These are phyloP conservation scores for Kodamaea derodonti DNA, from an alignment of 1,139 yeast genomes.

Conservation along the genomic window DNA sequence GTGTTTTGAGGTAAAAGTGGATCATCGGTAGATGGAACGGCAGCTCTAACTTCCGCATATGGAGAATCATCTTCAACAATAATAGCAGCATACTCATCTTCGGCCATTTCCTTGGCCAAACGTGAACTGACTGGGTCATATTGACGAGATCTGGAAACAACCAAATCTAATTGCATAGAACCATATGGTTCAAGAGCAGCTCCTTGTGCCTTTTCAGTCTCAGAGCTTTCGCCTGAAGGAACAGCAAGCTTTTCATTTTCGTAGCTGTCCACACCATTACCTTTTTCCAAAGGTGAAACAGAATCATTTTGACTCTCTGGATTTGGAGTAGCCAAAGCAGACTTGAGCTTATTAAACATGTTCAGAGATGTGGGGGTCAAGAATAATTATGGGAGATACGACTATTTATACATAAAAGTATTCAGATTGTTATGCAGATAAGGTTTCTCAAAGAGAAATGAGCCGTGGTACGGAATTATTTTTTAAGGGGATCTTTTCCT, in stretches of 20 bases:
- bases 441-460: no score
- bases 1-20: conserved; percentile 55
- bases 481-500: no score
- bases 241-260: neutral
- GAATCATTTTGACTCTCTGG: no score
- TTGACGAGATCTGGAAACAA: conserved; percentile 31
- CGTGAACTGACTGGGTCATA: conserved; percentile 36
- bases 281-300: no score
- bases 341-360: neutral
- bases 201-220: neutral
- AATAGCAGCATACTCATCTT: conserved; percentile 43
- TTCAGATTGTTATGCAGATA: no score
- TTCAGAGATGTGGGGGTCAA: no score
- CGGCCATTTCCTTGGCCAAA: conserved; percentile 15
- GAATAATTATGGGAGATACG: no score
- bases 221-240: no score
- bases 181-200: conserved; percentile 13
- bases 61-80: conserved; percentile 54
- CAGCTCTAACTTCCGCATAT: conserved; percentile 66
- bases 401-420: no score
- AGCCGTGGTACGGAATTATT: no score
- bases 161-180: conserved; percentile 15
- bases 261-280: neutral
- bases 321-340: neutral
- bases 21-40: conserved; percentile 63